phyloP scores from a whole-genome alignment of 148 eudicot species.

The Simmondsia chinensis region DNA sequence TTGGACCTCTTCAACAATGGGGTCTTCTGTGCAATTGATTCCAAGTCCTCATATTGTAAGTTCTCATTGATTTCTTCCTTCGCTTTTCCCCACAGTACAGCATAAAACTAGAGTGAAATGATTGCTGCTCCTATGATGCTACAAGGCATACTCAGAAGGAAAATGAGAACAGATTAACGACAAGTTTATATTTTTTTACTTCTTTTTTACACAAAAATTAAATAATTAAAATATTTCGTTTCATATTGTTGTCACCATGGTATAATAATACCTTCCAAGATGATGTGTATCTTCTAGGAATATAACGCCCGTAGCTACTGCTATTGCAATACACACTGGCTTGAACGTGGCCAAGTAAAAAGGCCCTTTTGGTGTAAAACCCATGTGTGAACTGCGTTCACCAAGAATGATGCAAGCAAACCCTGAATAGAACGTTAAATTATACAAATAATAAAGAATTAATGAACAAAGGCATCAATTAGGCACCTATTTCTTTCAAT shows the following conservation, averaged over 20 bases:
- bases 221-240: background rate
- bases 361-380: conserved; percentile 54
- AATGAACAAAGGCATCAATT: background rate
- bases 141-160: conserved; percentile 1
- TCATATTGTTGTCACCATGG: too few relatives aligned
- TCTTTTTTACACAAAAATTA: too few relatives aligned
- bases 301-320: conserved; percentile 59
- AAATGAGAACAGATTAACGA: background rate
- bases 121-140: conserved; percentile 31
- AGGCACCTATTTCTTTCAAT: background rate
- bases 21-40: too few relatives aligned
- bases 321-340: conserved; percentile 73
- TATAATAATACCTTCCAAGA: conserved; percentile 50
- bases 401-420: conserved; percentile 33
- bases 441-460: too few relatives aligned
- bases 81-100: conserved; percentile 41
- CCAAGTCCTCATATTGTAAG: too few relatives aligned
- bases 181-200: background rate
- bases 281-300: conserved; percentile 61
- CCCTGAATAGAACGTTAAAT: conserved; percentile 32
- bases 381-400: conserved; percentile 47
- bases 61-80: conserved; percentile 17
- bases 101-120: conserved; percentile 32
- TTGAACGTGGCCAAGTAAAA: conserved; percentile 79
- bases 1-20: too few relatives aligned